These are phyloP conservation scores for Wallacemonas collosoma DNA, from an alignment of 208 protist genomes.

Conservation along the genomic window DNA sequence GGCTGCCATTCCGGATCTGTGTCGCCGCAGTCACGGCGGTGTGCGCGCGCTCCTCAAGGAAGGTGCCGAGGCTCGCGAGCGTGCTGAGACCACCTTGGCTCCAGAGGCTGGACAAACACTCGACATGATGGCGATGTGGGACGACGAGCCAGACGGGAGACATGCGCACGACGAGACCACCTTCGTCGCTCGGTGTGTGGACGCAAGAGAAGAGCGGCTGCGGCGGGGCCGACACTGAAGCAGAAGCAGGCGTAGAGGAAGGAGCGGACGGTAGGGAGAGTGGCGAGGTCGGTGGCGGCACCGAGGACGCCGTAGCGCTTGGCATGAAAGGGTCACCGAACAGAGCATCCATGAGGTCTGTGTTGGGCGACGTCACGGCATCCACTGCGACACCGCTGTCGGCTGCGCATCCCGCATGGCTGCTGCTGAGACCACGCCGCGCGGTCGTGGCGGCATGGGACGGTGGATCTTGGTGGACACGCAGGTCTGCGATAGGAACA, in stretches of 20 bases:
- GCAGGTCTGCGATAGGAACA: neutral
- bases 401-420: neutral
- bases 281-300: too few relatives aligned
- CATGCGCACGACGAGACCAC: slow-evolving; percentile 1
- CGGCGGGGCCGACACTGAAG: neutral
- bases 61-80: slow-evolving; percentile 21
- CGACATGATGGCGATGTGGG: slow-evolving; percentile 30
- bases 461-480: slow-evolving; percentile 7
- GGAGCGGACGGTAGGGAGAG: too few relatives aligned
- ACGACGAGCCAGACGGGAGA: slow-evolving; percentile 35
- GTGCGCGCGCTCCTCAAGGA: slow-evolving; percentile 33
- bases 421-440: neutral
- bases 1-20: neutral
- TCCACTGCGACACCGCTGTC: too few relatives aligned
- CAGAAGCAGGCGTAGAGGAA: too few relatives aligned
- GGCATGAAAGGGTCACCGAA: neutral
- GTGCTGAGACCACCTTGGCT: slow-evolving; percentile 18
- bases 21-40: neutral
- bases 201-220: slow-evolving; percentile 5
- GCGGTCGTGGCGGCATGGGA: neutral
- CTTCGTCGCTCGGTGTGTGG: neutral
- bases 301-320: neutral
- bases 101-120: slow-evolving; percentile 14
- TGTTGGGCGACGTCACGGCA: neutral
- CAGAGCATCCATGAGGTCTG: slow-evolving; percentile 22